These are phyloP conservation scores for Diplogelasinospora grovesii DNA, from an alignment of 495 filamentous ascomycete genomes.

Conservation along the genomic window DNA sequence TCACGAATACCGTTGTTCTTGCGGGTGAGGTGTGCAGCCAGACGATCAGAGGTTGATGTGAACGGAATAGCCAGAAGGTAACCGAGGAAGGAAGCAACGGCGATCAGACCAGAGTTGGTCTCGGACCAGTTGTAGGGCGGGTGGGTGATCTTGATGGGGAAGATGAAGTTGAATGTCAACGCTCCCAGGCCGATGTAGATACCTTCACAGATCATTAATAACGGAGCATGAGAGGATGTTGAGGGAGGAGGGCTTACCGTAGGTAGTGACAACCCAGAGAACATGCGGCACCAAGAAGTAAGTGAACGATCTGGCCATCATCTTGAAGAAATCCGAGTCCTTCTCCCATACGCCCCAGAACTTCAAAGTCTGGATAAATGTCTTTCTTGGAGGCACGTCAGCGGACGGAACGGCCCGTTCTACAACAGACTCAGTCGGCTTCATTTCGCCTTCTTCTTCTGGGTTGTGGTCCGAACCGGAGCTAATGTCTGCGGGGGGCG, in stretches of 20 bases:
- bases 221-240: background rate
- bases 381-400: slow-evolving; percentile 34
- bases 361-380: slow-evolving; percentile 41
- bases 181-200: slow-evolving; percentile 54
- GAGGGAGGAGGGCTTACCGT: slow-evolving; percentile 27
- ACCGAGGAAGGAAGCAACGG: slow-evolving; percentile 45
- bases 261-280: slow-evolving; percentile 53
- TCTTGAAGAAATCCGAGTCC: slow-evolving; percentile 49
- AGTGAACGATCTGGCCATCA: slow-evolving; percentile 48
- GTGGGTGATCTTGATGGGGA: slow-evolving; percentile 48
- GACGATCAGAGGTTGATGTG: slow-evolving; percentile 47
- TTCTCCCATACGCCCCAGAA: slow-evolving; percentile 43
- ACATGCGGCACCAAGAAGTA: slow-evolving; percentile 54
- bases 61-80: slow-evolving; percentile 51
- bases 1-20: slow-evolving; percentile 52
- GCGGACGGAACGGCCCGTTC: background rate
- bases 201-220: slow-evolving; percentile 16
- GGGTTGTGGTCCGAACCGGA: background rate
- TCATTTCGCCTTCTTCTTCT: slow-evolving; percentile 9
- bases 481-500: slow-evolving; percentile 4
- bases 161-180: slow-evolving; percentile 54
- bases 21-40: slow-evolving; percentile 49
- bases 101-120: slow-evolving; percentile 50
- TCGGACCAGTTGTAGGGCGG: slow-evolving; percentile 53
- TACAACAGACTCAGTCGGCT: background rate